Base-by-base conservation (phyloP, 148 eudicot species). In the Persicaria maculosa region DNA sequence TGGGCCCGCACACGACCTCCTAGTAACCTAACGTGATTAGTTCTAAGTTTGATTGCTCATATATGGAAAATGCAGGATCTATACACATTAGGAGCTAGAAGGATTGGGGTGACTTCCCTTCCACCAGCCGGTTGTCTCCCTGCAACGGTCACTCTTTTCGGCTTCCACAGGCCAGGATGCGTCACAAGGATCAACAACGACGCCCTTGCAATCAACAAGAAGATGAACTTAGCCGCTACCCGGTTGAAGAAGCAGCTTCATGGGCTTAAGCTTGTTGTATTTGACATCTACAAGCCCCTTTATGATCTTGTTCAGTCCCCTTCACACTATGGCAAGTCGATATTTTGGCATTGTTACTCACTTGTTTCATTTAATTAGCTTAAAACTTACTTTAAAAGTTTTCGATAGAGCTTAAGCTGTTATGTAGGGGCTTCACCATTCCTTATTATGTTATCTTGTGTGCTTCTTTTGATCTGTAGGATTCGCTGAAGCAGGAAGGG, bases 121-220 rank as follows among this genome's bases (percentile, higher is more conserved):
- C 97, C 99, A 4, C 97, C 99, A 71, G n/a, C 87, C 64, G 99
- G 99, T 6, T 96, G 97, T 62, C 78, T 90, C 44, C 99, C 99
- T 3, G 85, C 85, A 6, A 76, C 91, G 8, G 83, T 76, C 19
- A 92, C 97, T 3, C 67, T 96, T 36, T 92, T 92, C 68, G 94
- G 97, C 9, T 83, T 46, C 74, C 87, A 81, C 8, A 77, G 88
- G 64, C 53, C 68, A 8, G 97, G 95, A 0, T 96, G 99, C 19
- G 97, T 92, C 31, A 67, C 91, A 0, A 78, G 81, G 47, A 62
- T 96, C 77, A 96, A 96, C 75, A 76, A 79, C 0, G 97, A 90
- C 68, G 91, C 97, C 5, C 91, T 85, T 74, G 82, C 76, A 1
- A 92, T 90, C 83, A 96, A 96, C 76, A 90, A 89, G 83, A 96